These are phyloP conservation scores for Apophysomyces ossiformis DNA, from an alignment of 371 early-diverging fungal genomes.

Conservation along the genomic window DNA sequence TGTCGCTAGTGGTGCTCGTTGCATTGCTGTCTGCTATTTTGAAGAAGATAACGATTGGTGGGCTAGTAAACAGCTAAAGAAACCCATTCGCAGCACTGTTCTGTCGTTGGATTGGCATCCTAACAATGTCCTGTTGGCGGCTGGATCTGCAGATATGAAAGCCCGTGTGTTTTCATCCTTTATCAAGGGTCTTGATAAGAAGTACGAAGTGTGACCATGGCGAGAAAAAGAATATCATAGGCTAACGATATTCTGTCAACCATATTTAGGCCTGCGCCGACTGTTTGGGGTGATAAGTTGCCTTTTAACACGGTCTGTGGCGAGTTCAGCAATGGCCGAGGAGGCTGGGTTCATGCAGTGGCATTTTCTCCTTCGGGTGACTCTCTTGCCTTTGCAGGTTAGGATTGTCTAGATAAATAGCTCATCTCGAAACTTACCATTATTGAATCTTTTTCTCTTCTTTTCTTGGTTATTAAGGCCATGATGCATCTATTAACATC, in stretches of 20 bases:
- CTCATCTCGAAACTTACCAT: not conserved
- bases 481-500: slow-evolving; percentile 85
- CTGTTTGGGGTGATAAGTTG: slow-evolving; percentile 93
- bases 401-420: not conserved
- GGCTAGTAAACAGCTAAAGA: slow-evolving; percentile 93
- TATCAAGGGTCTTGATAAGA: slow-evolving; percentile 93
- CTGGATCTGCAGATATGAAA: slow-evolving; percentile 95
- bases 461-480: slow-evolving; percentile 29
- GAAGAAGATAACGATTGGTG: slow-evolving; percentile 97
- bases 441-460: not conserved
- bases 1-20: slow-evolving; percentile 90
- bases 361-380: slow-evolving; percentile 94
- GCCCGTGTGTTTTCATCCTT: slow-evolving; percentile 95
- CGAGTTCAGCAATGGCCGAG: slow-evolving; percentile 79
- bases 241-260: slow-evolving; percentile 4
- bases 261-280: slow-evolving; percentile 62
- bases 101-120: slow-evolving; percentile 96
- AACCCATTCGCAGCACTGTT: slow-evolving; percentile 92
- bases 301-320: slow-evolving; percentile 94
- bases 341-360: slow-evolving; percentile 95
- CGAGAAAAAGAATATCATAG: not conserved
- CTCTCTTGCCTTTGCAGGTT: slow-evolving; percentile 83
- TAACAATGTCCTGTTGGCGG: slow-evolving; percentile 92
- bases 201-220: slow-evolving; percentile 43
- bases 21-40: slow-evolving; percentile 94